These are phyloP conservation scores for Codiaeum variegatum DNA, from an alignment of 441 rosid genomes.

Conservation along the genomic window DNA sequence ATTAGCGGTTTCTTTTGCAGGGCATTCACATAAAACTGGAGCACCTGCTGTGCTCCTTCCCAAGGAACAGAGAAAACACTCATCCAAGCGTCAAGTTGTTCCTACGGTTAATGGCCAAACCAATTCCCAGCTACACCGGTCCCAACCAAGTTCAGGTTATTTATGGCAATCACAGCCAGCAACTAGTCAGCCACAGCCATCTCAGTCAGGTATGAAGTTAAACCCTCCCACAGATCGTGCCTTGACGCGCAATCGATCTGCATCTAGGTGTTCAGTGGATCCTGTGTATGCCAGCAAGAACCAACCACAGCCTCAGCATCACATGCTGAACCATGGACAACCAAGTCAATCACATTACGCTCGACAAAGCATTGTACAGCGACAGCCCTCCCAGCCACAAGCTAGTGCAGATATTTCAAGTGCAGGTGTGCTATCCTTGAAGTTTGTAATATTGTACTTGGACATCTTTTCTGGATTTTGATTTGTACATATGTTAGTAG, in stretches of 20 bases:
- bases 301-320: conserved; percentile 20
- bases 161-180: conserved; percentile 25
- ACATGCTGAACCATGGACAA: conserved; percentile 16
- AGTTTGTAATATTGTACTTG: conserved; percentile 1
- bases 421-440: conserved; percentile 13
- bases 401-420: conserved; percentile 22
- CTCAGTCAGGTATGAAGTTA: conserved; percentile 22
- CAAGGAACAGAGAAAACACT: conserved; percentile 13
- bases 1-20: conserved; percentile 15
- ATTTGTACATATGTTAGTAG: neutral
- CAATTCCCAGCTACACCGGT: conserved; percentile 15
- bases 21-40: conserved; percentile 2
- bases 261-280: conserved; percentile 23
- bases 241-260: conserved; percentile 17
- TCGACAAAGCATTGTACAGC: conserved; percentile 19
- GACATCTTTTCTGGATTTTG: conserved; percentile 3
- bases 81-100: neutral
- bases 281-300: conserved; percentile 13
- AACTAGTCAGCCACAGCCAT: conserved; percentile 25
- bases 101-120: conserved; percentile 5
- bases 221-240: conserved; percentile 14
- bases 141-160: conserved; percentile 18
- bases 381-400: conserved; percentile 20
- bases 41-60: neutral
- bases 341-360: conserved; percentile 18